Evolutionary conservation across 805 yeast genomes (phyloP).

Genomic region (Suhomyces pyralidae): DNA sequence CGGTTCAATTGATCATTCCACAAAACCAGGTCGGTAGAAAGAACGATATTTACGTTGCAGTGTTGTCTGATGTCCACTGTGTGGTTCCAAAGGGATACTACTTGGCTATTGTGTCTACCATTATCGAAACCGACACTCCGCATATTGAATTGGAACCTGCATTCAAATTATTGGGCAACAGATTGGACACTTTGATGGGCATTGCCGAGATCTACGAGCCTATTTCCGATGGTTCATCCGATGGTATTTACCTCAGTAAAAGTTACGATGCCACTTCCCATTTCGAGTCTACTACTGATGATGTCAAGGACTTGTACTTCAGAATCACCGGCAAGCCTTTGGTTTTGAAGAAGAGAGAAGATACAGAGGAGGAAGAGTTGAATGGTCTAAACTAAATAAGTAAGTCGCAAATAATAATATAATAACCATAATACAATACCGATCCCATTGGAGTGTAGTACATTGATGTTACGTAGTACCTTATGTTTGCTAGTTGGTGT

Average conservation of each 20-base stretch:
- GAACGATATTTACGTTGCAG: constrained; percentile 92
- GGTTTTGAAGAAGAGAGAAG: constrained; percentile 73
- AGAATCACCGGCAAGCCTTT: constrained; percentile 91
- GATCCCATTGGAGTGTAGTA: no score
- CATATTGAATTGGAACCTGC: constrained; percentile 93
- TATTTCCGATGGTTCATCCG: constrained; percentile 71
- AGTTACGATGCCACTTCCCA: constrained; percentile 94
- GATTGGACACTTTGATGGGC: constrained; percentile 87
- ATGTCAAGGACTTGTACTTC: constrained; percentile 89
- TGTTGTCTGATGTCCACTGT: constrained; percentile 83
- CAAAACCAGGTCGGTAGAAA: constrained; percentile 92
- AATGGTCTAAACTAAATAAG: constrained; percentile 20
- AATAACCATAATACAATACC: background rate
- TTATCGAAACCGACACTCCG: constrained; percentile 90
- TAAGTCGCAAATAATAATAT: background rate
- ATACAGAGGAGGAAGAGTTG: constrained; percentile 56
- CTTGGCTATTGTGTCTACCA: constrained; percentile 90
- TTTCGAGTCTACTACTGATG: constrained; percentile 94
- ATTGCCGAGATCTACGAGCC: constrained; percentile 91
- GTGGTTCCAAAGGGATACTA: constrained; percentile 87
- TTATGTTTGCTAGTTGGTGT: no score
- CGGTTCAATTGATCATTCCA: constrained; percentile 91
- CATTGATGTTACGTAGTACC: no score
- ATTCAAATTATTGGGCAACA: constrained; percentile 79
- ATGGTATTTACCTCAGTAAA: constrained; percentile 77